These are phyloP conservation scores for Corrigiola litoralis DNA, from an alignment of 179 eudicot species.

Conservation along the genomic window DNA sequence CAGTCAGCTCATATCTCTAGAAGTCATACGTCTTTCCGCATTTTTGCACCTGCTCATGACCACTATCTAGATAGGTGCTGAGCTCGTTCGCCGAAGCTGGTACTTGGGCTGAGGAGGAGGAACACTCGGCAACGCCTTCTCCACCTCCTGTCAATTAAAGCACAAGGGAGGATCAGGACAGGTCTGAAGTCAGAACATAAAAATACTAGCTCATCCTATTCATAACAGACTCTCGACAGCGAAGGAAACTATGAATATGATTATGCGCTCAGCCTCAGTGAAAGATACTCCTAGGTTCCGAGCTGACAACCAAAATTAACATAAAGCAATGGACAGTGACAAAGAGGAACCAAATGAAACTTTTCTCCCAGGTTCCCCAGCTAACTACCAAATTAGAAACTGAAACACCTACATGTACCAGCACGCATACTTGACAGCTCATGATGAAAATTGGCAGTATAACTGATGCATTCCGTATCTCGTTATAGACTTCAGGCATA, in stretches of 20 bases:
- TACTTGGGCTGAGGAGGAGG: constrained; percentile 72
- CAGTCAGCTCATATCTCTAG: constrained; percentile 15
- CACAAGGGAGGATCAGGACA: background rate
- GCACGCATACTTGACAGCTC: too few relatives aligned
- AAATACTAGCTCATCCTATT: too few relatives aligned
- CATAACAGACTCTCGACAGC: too few relatives aligned
- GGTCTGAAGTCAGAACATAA: too few relatives aligned
- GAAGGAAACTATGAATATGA: too few relatives aligned
- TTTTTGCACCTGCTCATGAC: constrained; percentile 20
- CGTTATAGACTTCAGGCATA: too few relatives aligned
- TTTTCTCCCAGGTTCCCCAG: background rate
- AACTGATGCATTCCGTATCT: too few relatives aligned
- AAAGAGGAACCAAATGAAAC: too few relatives aligned
- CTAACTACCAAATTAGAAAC: background rate
- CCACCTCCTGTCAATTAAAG: constrained; percentile 49
- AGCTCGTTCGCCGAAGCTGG: constrained; percentile 78
- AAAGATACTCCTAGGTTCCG: background rate
- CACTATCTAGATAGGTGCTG: constrained; percentile 44
- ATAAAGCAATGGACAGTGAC: too few relatives aligned
- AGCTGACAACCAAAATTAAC: background rate
- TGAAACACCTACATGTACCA: background rate
- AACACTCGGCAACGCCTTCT: constrained; percentile 58
- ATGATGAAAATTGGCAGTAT: too few relatives aligned
- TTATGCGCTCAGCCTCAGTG: background rate
- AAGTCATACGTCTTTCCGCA: constrained; percentile 3